These are phyloP conservation scores for Mycena galopus DNA, from an alignment of 768 basidiomycete genomes.

Conservation along the genomic window DNA sequence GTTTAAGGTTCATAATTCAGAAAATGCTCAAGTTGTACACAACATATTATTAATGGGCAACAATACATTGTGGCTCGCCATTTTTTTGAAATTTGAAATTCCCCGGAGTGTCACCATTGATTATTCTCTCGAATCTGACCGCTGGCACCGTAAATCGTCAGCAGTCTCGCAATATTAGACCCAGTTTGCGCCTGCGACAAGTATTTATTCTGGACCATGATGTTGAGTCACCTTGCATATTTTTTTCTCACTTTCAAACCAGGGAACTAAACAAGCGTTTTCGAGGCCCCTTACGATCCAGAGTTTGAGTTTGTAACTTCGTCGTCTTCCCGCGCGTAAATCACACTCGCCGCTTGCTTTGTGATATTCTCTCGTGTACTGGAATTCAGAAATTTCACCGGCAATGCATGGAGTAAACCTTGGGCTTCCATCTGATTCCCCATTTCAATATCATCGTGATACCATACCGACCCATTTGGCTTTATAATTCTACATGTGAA, in stretches of 20 bases:
- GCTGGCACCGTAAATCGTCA: no score
- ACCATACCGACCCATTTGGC: neutral
- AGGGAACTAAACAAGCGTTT: neutral
- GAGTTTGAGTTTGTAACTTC: neutral
- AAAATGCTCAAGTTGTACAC: no score
- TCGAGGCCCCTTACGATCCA: neutral
- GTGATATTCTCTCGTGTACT: neutral
- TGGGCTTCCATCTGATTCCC: no score
- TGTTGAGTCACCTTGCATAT: neutral
- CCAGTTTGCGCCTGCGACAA: no score
- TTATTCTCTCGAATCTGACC: no score
- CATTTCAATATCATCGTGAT: neutral
- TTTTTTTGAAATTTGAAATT: no score
- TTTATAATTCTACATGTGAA: neutral
- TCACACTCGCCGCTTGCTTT: neutral
- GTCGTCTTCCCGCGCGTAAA: neutral
- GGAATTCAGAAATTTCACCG: neutral
- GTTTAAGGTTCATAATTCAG: neutral
- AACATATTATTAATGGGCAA: no score
- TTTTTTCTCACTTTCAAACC: neutral
- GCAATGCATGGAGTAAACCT: neutral
- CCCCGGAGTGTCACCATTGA: no score
- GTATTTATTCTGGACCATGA: neutral
- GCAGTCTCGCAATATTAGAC: no score
- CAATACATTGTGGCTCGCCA: no score